Evolutionary conservation across 176 grass and related monocot genomes (phyloP).

Genomic region (Alloteropsis semialata): DNA sequence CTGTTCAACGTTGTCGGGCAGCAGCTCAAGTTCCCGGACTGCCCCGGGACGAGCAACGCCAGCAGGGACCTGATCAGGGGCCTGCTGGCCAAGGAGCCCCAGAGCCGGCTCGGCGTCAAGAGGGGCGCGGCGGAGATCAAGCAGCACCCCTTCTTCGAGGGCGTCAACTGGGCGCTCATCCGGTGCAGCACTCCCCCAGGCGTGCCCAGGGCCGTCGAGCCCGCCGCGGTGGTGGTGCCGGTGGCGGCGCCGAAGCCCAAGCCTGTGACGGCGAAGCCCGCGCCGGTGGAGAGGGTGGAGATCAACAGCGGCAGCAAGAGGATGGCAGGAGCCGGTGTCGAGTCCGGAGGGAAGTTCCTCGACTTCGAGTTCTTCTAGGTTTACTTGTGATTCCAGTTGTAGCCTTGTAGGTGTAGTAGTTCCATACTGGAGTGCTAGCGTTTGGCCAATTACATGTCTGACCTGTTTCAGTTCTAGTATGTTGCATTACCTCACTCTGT

Average conservation of each 20-base stretch:
- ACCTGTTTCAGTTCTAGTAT: background rate
- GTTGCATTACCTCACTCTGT: background rate
- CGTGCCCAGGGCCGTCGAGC: conserved; percentile 49
- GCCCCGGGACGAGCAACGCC: conserved; percentile 50
- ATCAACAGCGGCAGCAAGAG: conserved; percentile 44
- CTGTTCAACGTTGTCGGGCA: conserved; percentile 75
- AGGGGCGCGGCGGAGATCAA: conserved; percentile 67
- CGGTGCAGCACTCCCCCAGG: conserved; percentile 68
- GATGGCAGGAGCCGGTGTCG: conserved; percentile 22
- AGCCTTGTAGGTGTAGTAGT: too few relatives aligned
- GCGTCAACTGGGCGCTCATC: conserved; percentile 72
- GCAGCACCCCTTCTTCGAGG: conserved; percentile 69
- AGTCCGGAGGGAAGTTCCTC: conserved; percentile 57
- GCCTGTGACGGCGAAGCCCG: conserved; percentile 1
- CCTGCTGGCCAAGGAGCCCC: conserved; percentile 63
- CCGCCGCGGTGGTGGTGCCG: background rate
- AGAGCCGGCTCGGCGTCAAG: conserved; percentile 56
- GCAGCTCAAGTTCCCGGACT: conserved; percentile 64
- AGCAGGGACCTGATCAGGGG: conserved; percentile 57
- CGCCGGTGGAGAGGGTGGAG: conserved; percentile 16
- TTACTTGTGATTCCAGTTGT: background rate
- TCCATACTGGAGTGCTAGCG: background rate
- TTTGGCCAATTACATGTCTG: conserved; percentile 13
- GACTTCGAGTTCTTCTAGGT: conserved; percentile 72
- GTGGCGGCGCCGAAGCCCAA: background rate